These are phyloP conservation scores for Kwoniella europaea DNA, from an alignment of 768 basidiomycete genomes.

Conservation along the genomic window DNA sequence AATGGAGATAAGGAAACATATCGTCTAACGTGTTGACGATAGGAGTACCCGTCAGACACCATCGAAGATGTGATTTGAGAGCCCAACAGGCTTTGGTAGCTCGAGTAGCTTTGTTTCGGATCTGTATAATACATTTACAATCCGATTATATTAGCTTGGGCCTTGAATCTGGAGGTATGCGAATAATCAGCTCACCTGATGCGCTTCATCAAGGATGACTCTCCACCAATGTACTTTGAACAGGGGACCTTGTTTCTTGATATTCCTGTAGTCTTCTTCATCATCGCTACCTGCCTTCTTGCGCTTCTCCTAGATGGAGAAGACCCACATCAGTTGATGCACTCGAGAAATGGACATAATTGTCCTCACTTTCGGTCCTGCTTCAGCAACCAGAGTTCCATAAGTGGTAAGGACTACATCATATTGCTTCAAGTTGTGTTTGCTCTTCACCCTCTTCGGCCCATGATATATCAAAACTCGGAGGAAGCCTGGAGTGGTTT, in stretches of 20 bases:
- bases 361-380: constrained; percentile 47
- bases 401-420: constrained; percentile 76
- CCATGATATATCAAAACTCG: constrained; percentile 72
- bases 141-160: too few species aligned
- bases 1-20: constrained; percentile 62
- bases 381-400: constrained; percentile 69
- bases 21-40: constrained; percentile 70
- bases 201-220: constrained; percentile 71
- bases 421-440: constrained; percentile 64
- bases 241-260: constrained; percentile 65
- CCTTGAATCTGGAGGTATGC: too few species aligned
- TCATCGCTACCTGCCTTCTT: constrained; percentile 57
- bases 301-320: constrained; percentile 59
- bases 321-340: constrained; percentile 15
- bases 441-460: constrained; percentile 62
- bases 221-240: constrained; percentile 70
- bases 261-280: constrained; percentile 29
- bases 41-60: constrained; percentile 72
- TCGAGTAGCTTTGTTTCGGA: constrained; percentile 53
- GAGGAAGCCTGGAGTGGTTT: constrained; percentile 63
- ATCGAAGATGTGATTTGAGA: constrained; percentile 65
- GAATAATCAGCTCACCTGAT: constrained; percentile 54
- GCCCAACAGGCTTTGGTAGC: constrained; percentile 69
- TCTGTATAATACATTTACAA: constrained; percentile 15
- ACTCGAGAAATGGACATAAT: constrained; percentile 1